Evolutionary conservation across 768 basidiomycete species (phyloP).

Genomic region (Piloderma croceum): DNA sequence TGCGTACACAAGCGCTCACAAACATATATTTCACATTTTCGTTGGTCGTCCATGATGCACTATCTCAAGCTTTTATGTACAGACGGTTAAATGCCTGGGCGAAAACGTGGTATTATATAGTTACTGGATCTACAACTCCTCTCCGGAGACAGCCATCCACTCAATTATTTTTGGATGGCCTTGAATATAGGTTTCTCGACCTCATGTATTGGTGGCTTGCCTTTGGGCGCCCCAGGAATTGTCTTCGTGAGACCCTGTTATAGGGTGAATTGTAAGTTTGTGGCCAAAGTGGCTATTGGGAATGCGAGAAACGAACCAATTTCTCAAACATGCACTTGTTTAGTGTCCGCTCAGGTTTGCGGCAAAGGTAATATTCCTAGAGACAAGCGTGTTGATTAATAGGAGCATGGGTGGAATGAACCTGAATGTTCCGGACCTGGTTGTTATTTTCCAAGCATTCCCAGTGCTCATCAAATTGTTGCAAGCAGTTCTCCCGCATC

Average conservation of each 20-base stretch:
- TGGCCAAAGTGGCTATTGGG: slow-evolving; percentile 1
- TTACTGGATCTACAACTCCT: no score
- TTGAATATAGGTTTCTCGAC: slow-evolving; percentile 79
- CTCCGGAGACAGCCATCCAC: no score
- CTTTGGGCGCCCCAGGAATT: slow-evolving; percentile 84
- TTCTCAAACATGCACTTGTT: slow-evolving; percentile 97
- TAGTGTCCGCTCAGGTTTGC: slow-evolving; percentile 79
- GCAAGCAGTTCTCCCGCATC: slow-evolving; percentile 86
- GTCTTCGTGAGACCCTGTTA: slow-evolving; percentile 89
- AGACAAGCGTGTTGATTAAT: no score
- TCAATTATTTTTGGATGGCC: slow-evolving; percentile 70
- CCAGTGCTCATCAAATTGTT: slow-evolving; percentile 90
- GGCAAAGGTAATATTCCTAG: slow-evolving; percentile 86
- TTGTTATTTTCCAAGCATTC: slow-evolving; percentile 91
- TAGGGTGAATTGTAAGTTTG: no score
- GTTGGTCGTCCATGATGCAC: no score
- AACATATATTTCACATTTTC: no score
- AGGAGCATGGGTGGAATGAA: not conserved
- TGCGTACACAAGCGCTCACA: no score
- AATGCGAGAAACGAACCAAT: slow-evolving; percentile 53
- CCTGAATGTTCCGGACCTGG: slow-evolving; percentile 57
- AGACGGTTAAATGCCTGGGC: no score
- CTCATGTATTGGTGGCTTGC: slow-evolving; percentile 83
- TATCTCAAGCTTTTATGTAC: no score
- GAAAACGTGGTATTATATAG: no score